Base-by-base conservation (phyloP, 257 asterid genomes). In the Ballota nigra region DNA sequence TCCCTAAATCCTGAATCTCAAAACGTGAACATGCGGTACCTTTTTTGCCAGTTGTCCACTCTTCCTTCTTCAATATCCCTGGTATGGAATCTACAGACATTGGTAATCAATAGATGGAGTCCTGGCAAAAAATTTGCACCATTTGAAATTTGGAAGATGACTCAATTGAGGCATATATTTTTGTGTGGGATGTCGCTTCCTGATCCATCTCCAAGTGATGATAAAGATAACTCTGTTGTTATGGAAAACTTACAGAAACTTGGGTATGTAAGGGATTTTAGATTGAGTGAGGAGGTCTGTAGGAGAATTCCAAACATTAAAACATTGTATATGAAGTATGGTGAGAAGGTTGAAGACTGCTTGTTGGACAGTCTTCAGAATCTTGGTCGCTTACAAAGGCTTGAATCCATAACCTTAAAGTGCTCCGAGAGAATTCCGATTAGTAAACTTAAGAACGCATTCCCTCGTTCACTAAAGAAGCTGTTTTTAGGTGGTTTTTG, bases 21-120 rank as follows among this genome's bases (percentile, higher is more conserved):
- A 5, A 10, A 29, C 2, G 51, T 51, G 2, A 29, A 40, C 66
- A 5, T 56, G 8, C 26, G 66, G 43, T 38, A 57, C 56, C 0
- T 68, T 68, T 4, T 5, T 47, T 47, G 23, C 10, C 0, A 5
- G 4, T 0, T n/a, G 22, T 5, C 18, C 23, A n/a, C 0, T 12
- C 12, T 55, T 69, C 56, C 38, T 22, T 31, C 15, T 4, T 56
- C 55, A 15, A 2, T 36, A 36, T 12, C 26, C 38, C 55, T 69
- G 1, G 3, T 53, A 0, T 69, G 73, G 73, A 53, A 36, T 55
- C 55, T 69, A 8, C 73, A 69, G 22, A 69, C 65, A 12, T 53
- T 69, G 23, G 22, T 34, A 3, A 20, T 69, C 9, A 6, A 2
- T 3, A n/a, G 12, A 0, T 2, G n/a, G n/a, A n/a, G n/a, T n/a